A percentile compares a stretch with the other conserved stretches of the same genome.
These are phyloP conservation scores for Butyriboletus loyo DNA, from an alignment of 768 basidiomycete species.

Conservation along the genomic window DNA sequence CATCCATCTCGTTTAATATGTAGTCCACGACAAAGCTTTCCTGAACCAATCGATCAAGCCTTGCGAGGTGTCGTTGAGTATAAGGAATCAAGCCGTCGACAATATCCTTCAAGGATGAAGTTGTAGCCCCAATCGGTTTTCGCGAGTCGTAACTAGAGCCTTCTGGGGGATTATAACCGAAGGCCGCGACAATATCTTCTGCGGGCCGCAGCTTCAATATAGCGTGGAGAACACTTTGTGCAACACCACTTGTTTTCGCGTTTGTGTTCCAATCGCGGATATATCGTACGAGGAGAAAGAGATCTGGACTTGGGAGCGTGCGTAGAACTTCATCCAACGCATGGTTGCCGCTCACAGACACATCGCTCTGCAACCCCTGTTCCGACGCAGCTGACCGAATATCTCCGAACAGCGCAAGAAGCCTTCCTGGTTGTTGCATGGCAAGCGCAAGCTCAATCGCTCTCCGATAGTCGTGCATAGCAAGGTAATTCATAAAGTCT, in stretches of 20 bases:
- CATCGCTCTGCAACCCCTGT: background rate
- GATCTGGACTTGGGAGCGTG: constrained; percentile 66
- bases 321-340: constrained; percentile 82
- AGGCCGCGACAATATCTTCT: constrained; percentile 71
- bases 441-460: constrained; percentile 90
- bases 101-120: constrained; percentile 58
- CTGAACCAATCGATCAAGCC: constrained; percentile 84
- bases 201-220: constrained; percentile 73
- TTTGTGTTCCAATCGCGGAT: constrained; percentile 94
- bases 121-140: constrained; percentile 18
- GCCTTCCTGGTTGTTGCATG: constrained; percentile 90
- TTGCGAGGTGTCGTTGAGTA: constrained; percentile 85
- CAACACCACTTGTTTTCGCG: constrained; percentile 80
- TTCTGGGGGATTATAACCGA: constrained; percentile 32
- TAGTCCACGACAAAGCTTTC: constrained; percentile 97
- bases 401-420: constrained; percentile 74
- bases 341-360: constrained; percentile 60
- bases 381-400: constrained; percentile 40
- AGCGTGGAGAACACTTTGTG: constrained; percentile 80
- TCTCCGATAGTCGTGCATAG: constrained; percentile 82
- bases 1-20: constrained; percentile 83
- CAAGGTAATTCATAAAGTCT: constrained; percentile 89
- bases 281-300: constrained; percentile 78
- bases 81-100: constrained; percentile 89
- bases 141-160: constrained; percentile 31